phyloP scores from a whole-genome alignment of 2,329 filamentous ascomycete genomes.

The Ramichloridium luteum region DNA sequence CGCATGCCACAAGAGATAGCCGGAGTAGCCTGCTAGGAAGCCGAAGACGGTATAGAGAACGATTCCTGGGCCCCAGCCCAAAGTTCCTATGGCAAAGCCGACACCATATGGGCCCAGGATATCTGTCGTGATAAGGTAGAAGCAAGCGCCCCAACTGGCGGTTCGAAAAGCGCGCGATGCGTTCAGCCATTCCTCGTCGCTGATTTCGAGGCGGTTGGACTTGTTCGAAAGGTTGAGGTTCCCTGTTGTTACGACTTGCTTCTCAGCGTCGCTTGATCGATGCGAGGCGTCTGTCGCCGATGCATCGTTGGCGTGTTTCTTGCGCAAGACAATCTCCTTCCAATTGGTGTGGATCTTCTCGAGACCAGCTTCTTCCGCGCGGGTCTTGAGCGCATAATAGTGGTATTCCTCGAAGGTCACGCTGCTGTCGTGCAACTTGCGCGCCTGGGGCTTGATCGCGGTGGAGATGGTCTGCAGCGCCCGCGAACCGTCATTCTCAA shows the following conservation, averaged over 20 bases:
- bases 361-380: slow-evolving; percentile 11
- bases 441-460: slow-evolving; percentile 20
- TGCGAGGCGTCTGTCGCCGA: too few species aligned
- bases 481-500: too few species aligned
- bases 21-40: slow-evolving; percentile 19
- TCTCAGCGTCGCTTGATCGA: too few species aligned
- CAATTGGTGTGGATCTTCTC: slow-evolving; percentile 11
- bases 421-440: slow-evolving; percentile 18
- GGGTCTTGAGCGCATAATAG: slow-evolving; percentile 17
- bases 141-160: slow-evolving; percentile 26
- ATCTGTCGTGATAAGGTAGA: slow-evolving; percentile 36
- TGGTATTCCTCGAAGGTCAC: slow-evolving; percentile 19
- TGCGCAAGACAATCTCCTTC: slow-evolving; percentile 10
- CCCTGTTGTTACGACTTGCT: too few species aligned
- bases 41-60: slow-evolving; percentile 29
- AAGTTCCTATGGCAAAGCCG: slow-evolving; percentile 17
- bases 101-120: slow-evolving; percentile 27
- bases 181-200: slow-evolving; percentile 25
- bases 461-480: too few species aligned
- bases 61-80: slow-evolving; percentile 27
- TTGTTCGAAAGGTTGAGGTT: slow-evolving; percentile 12
- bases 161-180: slow-evolving; percentile 26
- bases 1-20: slow-evolving; percentile 21
- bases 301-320: slow-evolving; percentile 9
- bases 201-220: slow-evolving; percentile 10